Percentiles rank a stretch among this genome's conserved stretches.
Conservation (phyloP, 345 rosid species). For the Fremontodendron californicum region DNA sequence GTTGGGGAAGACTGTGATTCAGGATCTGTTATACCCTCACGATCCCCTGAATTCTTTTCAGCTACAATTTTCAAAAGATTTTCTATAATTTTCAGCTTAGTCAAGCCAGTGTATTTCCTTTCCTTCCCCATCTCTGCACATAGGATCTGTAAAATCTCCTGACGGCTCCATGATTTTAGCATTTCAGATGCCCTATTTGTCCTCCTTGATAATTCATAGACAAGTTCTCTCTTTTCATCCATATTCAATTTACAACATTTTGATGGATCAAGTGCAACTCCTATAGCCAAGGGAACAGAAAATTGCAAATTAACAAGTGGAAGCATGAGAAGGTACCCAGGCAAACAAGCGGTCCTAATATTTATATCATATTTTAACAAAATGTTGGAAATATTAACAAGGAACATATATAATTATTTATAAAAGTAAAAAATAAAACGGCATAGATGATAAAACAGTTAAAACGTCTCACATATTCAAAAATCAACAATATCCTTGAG, state of each 20-base stretch:
- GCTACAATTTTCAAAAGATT: conserved; percentile 73
- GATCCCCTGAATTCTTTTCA: conserved; percentile 42
- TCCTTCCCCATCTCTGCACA: conserved; percentile 95
- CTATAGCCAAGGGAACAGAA: conserved; percentile 20
- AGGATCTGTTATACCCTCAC: conserved; percentile 28
- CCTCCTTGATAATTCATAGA: conserved; percentile 66
- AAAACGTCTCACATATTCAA: neutral
- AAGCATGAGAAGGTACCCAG: conserved; percentile 1
- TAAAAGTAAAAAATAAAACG: neutral
- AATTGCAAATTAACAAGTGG: neutral
- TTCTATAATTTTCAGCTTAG: conserved; percentile 87
- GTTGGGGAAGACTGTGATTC: conserved; percentile 37
- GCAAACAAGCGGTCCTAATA: neutral
- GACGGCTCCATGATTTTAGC: conserved; percentile 89
- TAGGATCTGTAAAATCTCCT: conserved; percentile 86
- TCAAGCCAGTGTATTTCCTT: conserved; percentile 92
- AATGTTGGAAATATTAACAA: neutral
- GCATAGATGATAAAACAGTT: neutral
- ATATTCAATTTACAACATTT: conserved; percentile 56
- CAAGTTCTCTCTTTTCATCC: conserved; percentile 77
- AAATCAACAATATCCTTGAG: neutral
- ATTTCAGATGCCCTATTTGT: conserved; percentile 61
- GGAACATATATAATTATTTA: neutral
- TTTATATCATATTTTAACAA: neutral
- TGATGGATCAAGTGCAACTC: conserved; percentile 41